Conservation (phyloP, 1,284 basidiomycete species). For the Leucoagaricus sp. region DNA sequence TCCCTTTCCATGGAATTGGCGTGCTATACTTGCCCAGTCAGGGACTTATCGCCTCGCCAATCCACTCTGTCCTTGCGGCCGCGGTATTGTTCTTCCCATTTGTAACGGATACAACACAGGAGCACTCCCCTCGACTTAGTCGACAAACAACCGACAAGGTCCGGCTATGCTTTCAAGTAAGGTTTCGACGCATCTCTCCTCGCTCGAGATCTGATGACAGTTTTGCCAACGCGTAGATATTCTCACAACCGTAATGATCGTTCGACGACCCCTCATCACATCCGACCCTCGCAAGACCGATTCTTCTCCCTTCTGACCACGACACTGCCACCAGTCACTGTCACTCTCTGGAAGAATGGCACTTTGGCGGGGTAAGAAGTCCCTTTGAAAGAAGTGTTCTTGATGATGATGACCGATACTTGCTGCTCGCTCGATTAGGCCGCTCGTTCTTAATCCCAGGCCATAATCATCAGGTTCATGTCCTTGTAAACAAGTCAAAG, state of each 20-base stretch:
- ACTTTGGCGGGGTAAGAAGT: neutral
- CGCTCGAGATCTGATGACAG: neutral
- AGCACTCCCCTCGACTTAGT: neutral
- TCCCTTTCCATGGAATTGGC: neutral
- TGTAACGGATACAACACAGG: no score
- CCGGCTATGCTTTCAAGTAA: neutral
- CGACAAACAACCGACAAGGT: neutral
- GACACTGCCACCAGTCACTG: neutral
- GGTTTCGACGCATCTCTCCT: neutral
- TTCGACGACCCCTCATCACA: neutral
- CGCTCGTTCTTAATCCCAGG: no score
- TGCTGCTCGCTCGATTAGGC: neutral
- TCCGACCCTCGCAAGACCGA: constrained; percentile 2
- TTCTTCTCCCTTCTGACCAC: constrained; percentile 1
- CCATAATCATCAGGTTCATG: no score
- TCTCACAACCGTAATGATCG: neutral
- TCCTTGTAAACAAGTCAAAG: no score
- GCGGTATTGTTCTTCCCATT: neutral
- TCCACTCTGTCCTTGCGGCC: constrained; percentile 2
- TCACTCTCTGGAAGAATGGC: neutral
- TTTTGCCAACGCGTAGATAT: neutral
- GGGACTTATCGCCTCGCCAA: no score
- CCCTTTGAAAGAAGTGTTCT: neutral
- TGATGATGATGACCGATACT: neutral
- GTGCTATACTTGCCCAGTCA: neutral